phyloP scores from a whole-genome alignment of 2,329 filamentous ascomycete species.

The Lachnellula arida region DNA sequence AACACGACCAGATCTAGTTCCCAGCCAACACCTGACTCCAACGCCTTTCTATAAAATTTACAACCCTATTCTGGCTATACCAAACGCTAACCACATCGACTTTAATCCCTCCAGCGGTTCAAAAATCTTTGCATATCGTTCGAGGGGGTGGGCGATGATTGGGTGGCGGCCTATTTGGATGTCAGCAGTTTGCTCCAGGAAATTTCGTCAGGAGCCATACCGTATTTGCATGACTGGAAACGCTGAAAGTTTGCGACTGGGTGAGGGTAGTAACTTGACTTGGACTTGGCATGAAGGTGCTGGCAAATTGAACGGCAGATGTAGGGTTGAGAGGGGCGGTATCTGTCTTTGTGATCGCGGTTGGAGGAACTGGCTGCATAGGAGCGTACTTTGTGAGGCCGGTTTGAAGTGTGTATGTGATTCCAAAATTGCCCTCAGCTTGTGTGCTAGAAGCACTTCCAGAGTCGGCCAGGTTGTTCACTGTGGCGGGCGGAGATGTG shows the following conservation, averaged over 20 bases:
- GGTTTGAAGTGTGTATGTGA: constrained; percentile 34
- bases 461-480: constrained; percentile 19
- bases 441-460: constrained; percentile 1
- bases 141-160: constrained; percentile 25
- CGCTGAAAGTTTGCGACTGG: constrained; percentile 31
- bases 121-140: constrained; percentile 35
- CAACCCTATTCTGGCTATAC: neutral
- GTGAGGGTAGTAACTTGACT: constrained; percentile 34
- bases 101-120: constrained; percentile 36
- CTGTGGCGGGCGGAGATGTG: constrained; percentile 33
- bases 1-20: neutral
- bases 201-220: constrained; percentile 22
- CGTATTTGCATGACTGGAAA: constrained; percentile 34
- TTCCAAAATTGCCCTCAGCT: constrained; percentile 22
- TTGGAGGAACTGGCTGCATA: constrained; percentile 36
- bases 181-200: constrained; percentile 12
- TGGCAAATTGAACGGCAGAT: constrained; percentile 32
- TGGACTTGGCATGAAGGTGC: constrained; percentile 29
- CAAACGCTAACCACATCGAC: neutral
- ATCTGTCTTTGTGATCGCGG: constrained; percentile 35
- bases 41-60: neutral
- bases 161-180: constrained; percentile 23
- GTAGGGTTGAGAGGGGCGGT: constrained; percentile 34
- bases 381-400: constrained; percentile 36
- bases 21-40: neutral